Percentiles rank a stretch among this genome's conserved stretches.
Evolutionary conservation across 1,284 basidiomycete species (phyloP).

Genomic region (Marasmius sp.): DNA sequence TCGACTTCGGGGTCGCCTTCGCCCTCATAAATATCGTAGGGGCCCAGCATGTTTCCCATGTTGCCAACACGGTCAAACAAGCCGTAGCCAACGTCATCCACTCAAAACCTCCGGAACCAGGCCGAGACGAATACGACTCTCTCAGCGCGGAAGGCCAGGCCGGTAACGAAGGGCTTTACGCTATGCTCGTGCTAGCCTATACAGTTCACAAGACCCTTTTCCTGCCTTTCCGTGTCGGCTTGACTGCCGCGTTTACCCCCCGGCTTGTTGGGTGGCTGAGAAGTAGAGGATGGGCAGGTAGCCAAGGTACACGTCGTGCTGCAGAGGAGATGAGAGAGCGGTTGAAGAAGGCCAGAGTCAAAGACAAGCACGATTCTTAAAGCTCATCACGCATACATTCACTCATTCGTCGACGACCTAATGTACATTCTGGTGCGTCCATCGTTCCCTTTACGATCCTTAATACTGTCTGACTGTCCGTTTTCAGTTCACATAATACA

Average conservation of each 20-base stretch:
- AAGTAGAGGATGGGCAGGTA: conserved; percentile 73
- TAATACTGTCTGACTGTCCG: background rate
- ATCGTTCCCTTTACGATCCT: background rate
- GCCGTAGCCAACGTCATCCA: conserved; percentile 42
- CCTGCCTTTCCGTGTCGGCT: conserved; percentile 85
- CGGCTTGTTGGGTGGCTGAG: conserved; percentile 80
- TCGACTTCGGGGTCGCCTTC: conserved; percentile 86
- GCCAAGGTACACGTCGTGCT: conserved; percentile 65
- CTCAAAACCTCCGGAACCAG: conserved; percentile 60
- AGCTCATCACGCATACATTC: background rate
- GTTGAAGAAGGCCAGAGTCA: conserved; percentile 35
- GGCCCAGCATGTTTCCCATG: conserved; percentile 82
- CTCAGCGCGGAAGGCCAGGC: conserved; percentile 20
- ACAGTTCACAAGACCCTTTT: conserved; percentile 95
- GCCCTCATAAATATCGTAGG: conserved; percentile 85
- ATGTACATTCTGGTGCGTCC: background rate
- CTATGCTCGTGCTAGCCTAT: conserved; percentile 91
- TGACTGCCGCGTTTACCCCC: conserved; percentile 89
- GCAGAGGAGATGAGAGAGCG: conserved; percentile 63
- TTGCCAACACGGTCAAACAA: conserved; percentile 61
- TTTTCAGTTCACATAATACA: background rate
- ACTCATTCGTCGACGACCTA: background rate
- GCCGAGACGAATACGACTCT: conserved; percentile 55
- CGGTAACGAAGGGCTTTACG: conserved; percentile 77
- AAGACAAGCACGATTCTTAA: conserved; percentile 5